Conservation (phyloP, 306 rosid species). For the Lathyrus sativus region DNA sequence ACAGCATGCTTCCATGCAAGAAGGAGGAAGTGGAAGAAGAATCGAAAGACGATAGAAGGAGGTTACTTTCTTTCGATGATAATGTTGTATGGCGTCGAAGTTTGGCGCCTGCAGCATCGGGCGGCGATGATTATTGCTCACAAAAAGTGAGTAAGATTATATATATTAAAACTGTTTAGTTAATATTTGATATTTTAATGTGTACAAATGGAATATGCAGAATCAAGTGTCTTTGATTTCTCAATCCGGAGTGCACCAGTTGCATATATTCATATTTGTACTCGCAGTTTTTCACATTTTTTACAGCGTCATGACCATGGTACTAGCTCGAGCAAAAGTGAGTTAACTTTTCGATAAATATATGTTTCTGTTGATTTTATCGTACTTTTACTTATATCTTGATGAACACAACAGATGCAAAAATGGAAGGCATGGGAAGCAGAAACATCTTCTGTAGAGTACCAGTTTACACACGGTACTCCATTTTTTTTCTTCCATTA, state of each 20-base stretch:
- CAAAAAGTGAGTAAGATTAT: conserved; percentile 31
- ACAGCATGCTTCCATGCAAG: conserved; percentile 68
- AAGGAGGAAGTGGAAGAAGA: neutral
- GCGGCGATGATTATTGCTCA: conserved; percentile 44
- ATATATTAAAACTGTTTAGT: neutral
- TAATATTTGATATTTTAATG: neutral
- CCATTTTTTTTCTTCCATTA: too few relatives aligned
- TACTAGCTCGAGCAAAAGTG: conserved; percentile 60
- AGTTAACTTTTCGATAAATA: neutral
- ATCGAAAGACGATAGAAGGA: conserved; percentile 33
- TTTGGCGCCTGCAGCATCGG: conserved; percentile 42
- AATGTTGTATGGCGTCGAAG: conserved; percentile 48
- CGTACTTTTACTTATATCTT: neutral
- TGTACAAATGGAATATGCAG: conserved; percentile 31
- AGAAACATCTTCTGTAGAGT: conserved; percentile 67
- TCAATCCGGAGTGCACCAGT: conserved; percentile 55
- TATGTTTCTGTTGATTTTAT: neutral
- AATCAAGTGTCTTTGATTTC: conserved; percentile 60
- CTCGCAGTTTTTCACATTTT: conserved; percentile 69
- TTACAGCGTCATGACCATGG: conserved; percentile 59
- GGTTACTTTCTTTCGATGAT: conserved; percentile 43
- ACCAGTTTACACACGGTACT: conserved; percentile 67
- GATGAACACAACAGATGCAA: conserved; percentile 48
- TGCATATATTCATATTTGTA: conserved; percentile 69
- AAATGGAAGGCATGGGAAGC: conserved; percentile 79